These are phyloP conservation scores for Zygosaccharomyces siamensis DNA, from an alignment of 805 yeast species.

Conservation along the genomic window DNA sequence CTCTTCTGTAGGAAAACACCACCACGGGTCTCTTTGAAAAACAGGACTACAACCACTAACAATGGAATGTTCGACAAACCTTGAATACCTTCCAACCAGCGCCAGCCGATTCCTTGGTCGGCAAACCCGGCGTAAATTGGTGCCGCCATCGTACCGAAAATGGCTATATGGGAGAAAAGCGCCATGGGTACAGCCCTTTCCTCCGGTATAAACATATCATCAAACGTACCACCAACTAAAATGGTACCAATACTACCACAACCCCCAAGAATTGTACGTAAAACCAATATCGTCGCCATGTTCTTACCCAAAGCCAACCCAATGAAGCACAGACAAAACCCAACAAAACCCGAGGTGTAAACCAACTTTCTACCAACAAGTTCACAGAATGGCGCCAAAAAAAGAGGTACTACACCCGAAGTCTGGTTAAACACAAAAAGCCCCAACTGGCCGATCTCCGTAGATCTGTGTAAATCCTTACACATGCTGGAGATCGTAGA, in stretches of 20 bases:
- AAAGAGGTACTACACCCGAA: background rate
- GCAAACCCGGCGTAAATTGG: conserved; percentile 4
- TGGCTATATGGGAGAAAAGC: conserved; percentile 1
- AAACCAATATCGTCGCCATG: conserved; percentile 2
- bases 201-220: conserved; percentile 3
- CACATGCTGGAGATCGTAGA: conserved; percentile 2
- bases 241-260: conserved; percentile 4
- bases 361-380: background rate
- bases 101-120: conserved; percentile 1
- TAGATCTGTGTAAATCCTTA: background rate
- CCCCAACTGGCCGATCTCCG: conserved; percentile 3
- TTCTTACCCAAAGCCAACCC: conserved; percentile 3
- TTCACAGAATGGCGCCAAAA: conserved; percentile 5
- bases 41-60: background rate
- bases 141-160: conserved; percentile 3
- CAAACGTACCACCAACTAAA: conserved; percentile 5
- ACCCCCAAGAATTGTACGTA: conserved; percentile 1
- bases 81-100: conserved; percentile 5
- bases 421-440: conserved; percentile 1
- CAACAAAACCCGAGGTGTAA: background rate
- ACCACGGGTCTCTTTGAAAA: conserved; percentile 4
- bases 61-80: conserved; percentile 2
- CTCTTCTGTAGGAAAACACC: conserved; percentile 3
- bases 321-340: conserved; percentile 2
- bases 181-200: conserved; percentile 4